Evolutionary conservation across 306 rosid species (phyloP).

Genomic region (Biancaea sappan): DNA sequence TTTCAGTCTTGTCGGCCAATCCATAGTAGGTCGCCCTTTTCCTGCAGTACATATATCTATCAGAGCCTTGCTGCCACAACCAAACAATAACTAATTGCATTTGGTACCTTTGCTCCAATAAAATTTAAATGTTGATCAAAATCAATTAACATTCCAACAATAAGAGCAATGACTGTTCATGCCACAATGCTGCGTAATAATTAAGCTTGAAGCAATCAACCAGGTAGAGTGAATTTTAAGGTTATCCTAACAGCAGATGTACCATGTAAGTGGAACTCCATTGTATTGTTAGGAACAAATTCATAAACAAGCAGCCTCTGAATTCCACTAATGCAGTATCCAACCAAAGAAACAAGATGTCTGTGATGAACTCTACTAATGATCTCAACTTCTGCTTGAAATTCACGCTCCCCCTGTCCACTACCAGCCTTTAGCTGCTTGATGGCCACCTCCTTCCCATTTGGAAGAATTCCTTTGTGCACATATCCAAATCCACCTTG

Average conservation of each 20-base stretch:
- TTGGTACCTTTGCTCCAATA: not conserved
- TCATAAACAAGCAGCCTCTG: constrained; percentile 92
- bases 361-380: constrained; percentile 97
- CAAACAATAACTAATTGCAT: not conserved
- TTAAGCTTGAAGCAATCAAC: constrained; percentile 27
- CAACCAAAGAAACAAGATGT: constrained; percentile 95
- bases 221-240: constrained; percentile 18
- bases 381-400: constrained; percentile 94
- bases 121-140: not conserved
- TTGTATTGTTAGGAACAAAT: constrained; percentile 77
- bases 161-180: not conserved
- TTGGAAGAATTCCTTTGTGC: constrained; percentile 87
- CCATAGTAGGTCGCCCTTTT: constrained; percentile 90
- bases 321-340: constrained; percentile 80
- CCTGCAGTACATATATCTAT: constrained; percentile 52
- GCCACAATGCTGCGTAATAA: not conserved
- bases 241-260: not conserved
- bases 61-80: constrained; percentile 27
- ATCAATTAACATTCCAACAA: not conserved
- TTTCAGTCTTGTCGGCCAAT: constrained; percentile 78
- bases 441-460: constrained; percentile 93
- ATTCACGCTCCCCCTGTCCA: constrained; percentile 97
- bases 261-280: constrained; percentile 98
- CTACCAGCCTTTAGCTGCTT: constrained; percentile 97
- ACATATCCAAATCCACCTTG: constrained; percentile 98